These are phyloP conservation scores for Cucumis melo DNA, from an alignment of 306 rosid species.

Conservation along the genomic window DNA sequence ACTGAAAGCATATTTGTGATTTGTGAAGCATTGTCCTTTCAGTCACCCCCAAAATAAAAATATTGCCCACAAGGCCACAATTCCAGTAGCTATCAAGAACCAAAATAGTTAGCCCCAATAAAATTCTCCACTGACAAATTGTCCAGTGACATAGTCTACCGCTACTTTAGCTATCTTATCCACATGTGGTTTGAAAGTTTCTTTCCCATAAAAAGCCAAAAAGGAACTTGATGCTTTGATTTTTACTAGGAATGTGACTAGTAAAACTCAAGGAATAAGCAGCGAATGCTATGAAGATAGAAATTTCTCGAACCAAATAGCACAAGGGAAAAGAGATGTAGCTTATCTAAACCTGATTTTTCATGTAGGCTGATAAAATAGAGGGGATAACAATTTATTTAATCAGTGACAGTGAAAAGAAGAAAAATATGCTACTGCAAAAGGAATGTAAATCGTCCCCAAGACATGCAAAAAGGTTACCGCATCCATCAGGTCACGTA, in stretches of 20 bases:
- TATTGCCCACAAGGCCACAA: neutral
- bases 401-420: neutral
- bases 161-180: neutral
- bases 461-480: constrained; percentile 10
- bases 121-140: neutral
- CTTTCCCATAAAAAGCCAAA: neutral
- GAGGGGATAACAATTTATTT: neutral
- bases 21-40: neutral
- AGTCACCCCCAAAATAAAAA: neutral
- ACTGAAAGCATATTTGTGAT: no score
- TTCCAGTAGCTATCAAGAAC: neutral
- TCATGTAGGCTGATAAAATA: no score
- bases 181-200: neutral
- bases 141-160: neutral
- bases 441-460: neutral
- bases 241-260: neutral
- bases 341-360: neutral
- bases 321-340: neutral
- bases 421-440: neutral
- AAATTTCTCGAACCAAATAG: neutral
- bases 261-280: neutral
- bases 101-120: neutral
- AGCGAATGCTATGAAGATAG: neutral
- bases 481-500: constrained; percentile 82
- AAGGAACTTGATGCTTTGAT: neutral